Evolutionary conservation across 805 yeast genomes (phyloP).

Genomic region (Saccharomycopsis sp.): DNA sequence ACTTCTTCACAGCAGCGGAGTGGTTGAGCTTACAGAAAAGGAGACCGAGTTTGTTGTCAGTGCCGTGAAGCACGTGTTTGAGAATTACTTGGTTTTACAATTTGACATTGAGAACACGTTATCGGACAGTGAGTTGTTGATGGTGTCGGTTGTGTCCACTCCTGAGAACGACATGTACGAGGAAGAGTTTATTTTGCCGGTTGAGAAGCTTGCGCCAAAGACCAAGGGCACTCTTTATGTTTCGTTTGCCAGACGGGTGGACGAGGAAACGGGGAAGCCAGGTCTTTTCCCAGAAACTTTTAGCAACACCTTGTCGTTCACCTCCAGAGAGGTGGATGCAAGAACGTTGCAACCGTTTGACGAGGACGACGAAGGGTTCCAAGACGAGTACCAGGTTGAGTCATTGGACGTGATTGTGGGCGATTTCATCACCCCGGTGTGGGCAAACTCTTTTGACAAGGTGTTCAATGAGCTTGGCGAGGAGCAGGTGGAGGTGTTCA

Average conservation of each 20-base stretch:
- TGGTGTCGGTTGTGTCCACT: constrained; percentile 62
- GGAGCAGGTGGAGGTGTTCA: constrained; percentile 60
- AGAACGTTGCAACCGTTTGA: constrained; percentile 56
- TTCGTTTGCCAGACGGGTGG: constrained; percentile 55
- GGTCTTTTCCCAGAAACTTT: constrained; percentile 39
- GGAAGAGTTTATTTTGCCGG: constrained; percentile 69
- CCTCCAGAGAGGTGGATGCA: constrained; percentile 71
- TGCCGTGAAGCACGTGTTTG: constrained; percentile 76
- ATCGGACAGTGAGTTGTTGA: constrained; percentile 64
- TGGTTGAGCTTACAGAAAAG: constrained; percentile 69
- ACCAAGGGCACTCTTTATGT: constrained; percentile 70
- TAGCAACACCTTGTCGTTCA: constrained; percentile 60
- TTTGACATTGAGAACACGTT: constrained; percentile 80
- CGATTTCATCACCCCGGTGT: constrained; percentile 72
- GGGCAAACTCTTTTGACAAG: constrained; percentile 64
- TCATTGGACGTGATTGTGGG: constrained; percentile 67
- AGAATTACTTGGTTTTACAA: constrained; percentile 65
- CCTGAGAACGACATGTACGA: constrained; percentile 46
- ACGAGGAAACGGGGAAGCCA: constrained; percentile 25
- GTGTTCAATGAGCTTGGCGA: constrained; percentile 59
- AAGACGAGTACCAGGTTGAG: constrained; percentile 89
- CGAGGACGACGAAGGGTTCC: constrained; percentile 73
- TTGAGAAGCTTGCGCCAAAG: constrained; percentile 64
- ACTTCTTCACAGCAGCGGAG: constrained; percentile 59
- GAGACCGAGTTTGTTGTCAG: constrained; percentile 90